Evolutionary conservation across 805 yeast species (phyloP).

Genomic region (Ogataea philodendri): DNA sequence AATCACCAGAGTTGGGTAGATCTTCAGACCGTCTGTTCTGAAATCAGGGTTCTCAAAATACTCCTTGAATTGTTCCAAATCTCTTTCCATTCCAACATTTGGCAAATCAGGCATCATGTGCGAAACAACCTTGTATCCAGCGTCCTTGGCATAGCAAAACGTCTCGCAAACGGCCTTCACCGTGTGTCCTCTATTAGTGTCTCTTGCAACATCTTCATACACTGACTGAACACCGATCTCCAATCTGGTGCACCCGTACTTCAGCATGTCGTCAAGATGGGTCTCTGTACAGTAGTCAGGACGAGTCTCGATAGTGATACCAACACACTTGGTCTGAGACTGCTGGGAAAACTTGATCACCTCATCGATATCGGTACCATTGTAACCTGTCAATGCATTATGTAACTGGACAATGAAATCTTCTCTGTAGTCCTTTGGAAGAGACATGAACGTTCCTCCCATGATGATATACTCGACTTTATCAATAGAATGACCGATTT

Average conservation of each 20-base stretch:
- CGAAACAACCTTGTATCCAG: conserved; percentile 95
- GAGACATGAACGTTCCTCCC: conserved; percentile 99
- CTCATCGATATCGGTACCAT: conserved; percentile 84
- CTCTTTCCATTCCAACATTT: conserved; percentile 98
- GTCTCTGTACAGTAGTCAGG: conserved; percentile 98
- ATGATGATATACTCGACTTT: conserved; percentile 96
- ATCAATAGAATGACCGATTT: conserved; percentile 93
- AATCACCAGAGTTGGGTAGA: conserved; percentile 94
- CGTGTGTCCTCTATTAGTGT: conserved; percentile 97
- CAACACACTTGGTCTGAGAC: conserved; percentile 94
- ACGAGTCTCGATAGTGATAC: conserved; percentile 96
- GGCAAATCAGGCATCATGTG: conserved; percentile 99
- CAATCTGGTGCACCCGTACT: conserved; percentile 93
- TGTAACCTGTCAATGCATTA: conserved; percentile 91
- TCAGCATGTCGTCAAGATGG: conserved; percentile 91
- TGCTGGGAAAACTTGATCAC: conserved; percentile 90
- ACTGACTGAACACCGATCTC: conserved; percentile 97
- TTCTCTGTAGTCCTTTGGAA: conserved; percentile 88
- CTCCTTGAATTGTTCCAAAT: conserved; percentile 90
- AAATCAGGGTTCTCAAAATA: conserved; percentile 96
- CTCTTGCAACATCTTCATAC: conserved; percentile 97
- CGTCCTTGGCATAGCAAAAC: conserved; percentile 93
- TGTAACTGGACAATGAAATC: conserved; percentile 84
- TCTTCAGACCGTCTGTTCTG: conserved; percentile 93
- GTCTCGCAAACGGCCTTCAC: conserved; percentile 96